phyloP scores from a whole-genome alignment of 768 basidiomycete species.

The Mycena filopes region DNA sequence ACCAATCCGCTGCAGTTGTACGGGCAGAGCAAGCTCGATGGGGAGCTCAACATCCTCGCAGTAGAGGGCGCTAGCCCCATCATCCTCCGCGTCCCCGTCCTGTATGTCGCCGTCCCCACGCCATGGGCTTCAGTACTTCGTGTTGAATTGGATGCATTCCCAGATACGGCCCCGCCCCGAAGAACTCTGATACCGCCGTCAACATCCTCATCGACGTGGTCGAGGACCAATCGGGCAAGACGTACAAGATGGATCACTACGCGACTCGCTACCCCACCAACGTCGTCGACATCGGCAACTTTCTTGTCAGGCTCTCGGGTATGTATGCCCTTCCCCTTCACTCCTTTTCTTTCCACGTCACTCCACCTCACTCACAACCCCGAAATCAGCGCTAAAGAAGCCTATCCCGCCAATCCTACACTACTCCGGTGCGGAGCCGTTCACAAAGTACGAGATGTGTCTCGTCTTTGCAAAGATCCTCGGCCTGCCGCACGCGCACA shows the following conservation, averaged over 20 bases:
- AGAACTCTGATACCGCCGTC: constrained; percentile 89
- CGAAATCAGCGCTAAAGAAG: constrained; percentile 45
- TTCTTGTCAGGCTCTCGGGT: constrained; percentile 84
- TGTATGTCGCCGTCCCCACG: constrained; percentile 64
- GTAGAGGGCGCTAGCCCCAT: constrained; percentile 66
- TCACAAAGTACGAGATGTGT: constrained; percentile 96
- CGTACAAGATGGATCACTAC: constrained; percentile 96
- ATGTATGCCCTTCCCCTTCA: too few species aligned
- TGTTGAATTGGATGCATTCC: constrained; percentile 5
- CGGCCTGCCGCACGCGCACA: constrained; percentile 75
- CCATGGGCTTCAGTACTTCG: neutral
- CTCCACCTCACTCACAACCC: neutral
- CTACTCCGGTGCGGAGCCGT: constrained; percentile 83
- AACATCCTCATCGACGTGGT: constrained; percentile 92
- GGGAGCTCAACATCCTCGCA: constrained; percentile 81
- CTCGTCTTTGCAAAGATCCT: constrained; percentile 80
- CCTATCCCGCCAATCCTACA: constrained; percentile 81
- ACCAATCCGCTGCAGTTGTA: constrained; percentile 92
- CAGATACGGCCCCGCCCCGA: constrained; percentile 89
- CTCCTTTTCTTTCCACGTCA: too few species aligned
- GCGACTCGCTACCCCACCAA: constrained; percentile 95
- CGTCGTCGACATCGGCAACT: constrained; percentile 85
- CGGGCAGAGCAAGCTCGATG: constrained; percentile 86
- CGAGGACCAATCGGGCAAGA: constrained; percentile 85
- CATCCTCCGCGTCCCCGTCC: constrained; percentile 89